Percentiles rank a stretch among this genome's conserved stretches.
These are phyloP conservation scores for Baeospora myosura DNA, from an alignment of 1,284 basidiomycete genomes.

Conservation along the genomic window DNA sequence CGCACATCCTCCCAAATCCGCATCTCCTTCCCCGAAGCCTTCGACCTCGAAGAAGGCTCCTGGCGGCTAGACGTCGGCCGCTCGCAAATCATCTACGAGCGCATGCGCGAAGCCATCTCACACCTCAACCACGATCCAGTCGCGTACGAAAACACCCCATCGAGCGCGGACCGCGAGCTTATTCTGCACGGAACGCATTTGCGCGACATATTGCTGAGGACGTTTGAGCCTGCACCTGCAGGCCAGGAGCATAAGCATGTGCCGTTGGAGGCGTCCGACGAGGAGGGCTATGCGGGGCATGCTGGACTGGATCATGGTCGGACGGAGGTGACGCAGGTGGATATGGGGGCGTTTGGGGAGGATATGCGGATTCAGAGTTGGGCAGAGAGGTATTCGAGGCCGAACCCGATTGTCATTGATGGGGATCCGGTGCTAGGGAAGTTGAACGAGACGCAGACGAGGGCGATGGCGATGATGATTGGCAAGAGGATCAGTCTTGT, in stretches of 20 bases:
- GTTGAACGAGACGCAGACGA: conserved; percentile 74
- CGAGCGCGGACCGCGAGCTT: conserved; percentile 32
- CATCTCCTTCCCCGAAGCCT: conserved; percentile 49
- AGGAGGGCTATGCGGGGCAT: conserved; percentile 17
- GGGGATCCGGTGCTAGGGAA: conserved; percentile 70
- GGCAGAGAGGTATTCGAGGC: conserved; percentile 58
- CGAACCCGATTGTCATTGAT: conserved; percentile 60
- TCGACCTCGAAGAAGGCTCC: conserved; percentile 27
- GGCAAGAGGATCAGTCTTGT: conserved; percentile 73
- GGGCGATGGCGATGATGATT: conserved; percentile 85
- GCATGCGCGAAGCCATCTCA: conserved; percentile 65
- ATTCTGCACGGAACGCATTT: conserved; percentile 64
- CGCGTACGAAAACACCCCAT: conserved; percentile 28
- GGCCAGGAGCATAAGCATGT: conserved; percentile 11
- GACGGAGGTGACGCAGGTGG: not conserved
- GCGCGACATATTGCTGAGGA: conserved; percentile 56
- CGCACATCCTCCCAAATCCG: conserved; percentile 42
- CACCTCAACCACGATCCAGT: conserved; percentile 52
- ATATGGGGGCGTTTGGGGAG: conserved; percentile 50
- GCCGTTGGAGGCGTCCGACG: conserved; percentile 17
- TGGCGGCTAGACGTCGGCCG: conserved; percentile 76
- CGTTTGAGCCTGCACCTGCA: conserved; percentile 34
- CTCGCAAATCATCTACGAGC: conserved; percentile 59
- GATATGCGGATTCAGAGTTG: conserved; percentile 73
- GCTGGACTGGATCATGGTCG: conserved; percentile 9